phyloP scores from a whole-genome alignment of 2,329 filamentous ascomycete genomes.

The Rhynchosporium graminicola region DNA sequence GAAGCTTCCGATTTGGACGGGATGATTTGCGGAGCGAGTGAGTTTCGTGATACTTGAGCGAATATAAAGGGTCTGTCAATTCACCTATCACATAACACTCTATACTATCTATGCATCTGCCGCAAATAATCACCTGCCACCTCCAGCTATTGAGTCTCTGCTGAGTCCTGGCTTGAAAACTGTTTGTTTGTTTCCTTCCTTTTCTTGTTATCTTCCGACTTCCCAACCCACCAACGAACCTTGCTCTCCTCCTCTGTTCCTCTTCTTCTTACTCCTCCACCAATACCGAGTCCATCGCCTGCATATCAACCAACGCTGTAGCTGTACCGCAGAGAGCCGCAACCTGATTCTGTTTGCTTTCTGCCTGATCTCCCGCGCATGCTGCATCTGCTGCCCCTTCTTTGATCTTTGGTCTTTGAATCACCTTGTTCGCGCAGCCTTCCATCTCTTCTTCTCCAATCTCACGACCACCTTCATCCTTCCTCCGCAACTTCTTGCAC shows the following conservation, averaged over 20 bases:
- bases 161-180: neutral
- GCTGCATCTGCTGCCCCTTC: too few relatives aligned
- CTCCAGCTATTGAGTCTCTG: neutral
- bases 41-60: conserved; percentile 17
- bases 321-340: neutral
- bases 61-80: conserved; percentile 24
- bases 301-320: too few relatives aligned
- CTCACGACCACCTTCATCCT: too few relatives aligned
- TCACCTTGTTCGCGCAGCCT: too few relatives aligned
- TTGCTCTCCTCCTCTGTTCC: neutral
- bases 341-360: neutral
- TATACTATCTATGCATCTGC: neutral
- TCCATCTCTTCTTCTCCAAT: too few relatives aligned
- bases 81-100: neutral
- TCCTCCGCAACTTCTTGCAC: too few relatives aligned
- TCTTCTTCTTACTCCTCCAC: neutral
- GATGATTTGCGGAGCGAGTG: conserved; percentile 24
- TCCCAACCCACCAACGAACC: neutral
- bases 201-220: neutral
- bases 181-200: neutral
- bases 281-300: neutral
- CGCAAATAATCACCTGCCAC: neutral
- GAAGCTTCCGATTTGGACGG: conserved; percentile 25
- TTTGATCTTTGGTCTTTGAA: too few relatives aligned
- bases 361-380: too few relatives aligned